These are phyloP conservation scores for Tillandsia fasciculata DNA, from an alignment of 176 grass and related monocot species.

Conservation along the genomic window DNA sequence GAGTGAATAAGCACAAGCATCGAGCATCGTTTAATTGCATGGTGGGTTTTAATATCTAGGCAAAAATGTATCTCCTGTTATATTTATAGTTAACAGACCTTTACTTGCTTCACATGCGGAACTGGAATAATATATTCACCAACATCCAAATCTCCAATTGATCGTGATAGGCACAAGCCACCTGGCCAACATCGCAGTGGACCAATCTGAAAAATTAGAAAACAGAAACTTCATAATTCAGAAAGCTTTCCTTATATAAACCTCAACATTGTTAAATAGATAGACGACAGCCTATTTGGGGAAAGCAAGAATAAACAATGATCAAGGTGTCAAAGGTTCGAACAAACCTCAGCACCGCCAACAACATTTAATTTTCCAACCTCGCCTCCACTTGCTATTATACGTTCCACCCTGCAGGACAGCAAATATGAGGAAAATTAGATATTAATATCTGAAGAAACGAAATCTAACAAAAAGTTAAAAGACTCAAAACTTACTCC, in stretches of 20 bases:
- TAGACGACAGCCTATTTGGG: not conserved
- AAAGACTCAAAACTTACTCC: constrained; percentile 46
- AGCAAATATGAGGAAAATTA: constrained; percentile 18
- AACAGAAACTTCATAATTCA: not conserved
- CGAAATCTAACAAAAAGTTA: constrained; percentile 1
- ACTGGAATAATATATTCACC: constrained; percentile 92
- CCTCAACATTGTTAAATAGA: not conserved
- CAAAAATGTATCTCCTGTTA: not conserved
- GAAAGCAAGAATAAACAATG: not conserved
- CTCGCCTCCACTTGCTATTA: constrained; percentile 69
- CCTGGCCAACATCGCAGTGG: constrained; percentile 98
- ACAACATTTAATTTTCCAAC: constrained; percentile 81
- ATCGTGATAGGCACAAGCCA: constrained; percentile 96
- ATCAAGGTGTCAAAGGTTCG: constrained; percentile 8
- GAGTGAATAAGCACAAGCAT: too few species aligned
- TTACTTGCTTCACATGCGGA: constrained; percentile 98
- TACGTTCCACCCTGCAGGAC: constrained; percentile 54
- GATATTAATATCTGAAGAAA: not conserved
- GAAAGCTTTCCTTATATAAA: not conserved
- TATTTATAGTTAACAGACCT: constrained; percentile 40
- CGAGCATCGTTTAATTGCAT: too few species aligned
- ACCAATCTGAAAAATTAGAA: constrained; percentile 58
- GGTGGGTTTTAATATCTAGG: too few species aligned
- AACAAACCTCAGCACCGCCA: constrained; percentile 77
- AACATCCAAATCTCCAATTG: constrained; percentile 89